Evolutionary conservation across 768 basidiomycete genomes (phyloP), one percentile per base, ranked within the genome.

Genomic region (Termitomyces sp.): DNA sequence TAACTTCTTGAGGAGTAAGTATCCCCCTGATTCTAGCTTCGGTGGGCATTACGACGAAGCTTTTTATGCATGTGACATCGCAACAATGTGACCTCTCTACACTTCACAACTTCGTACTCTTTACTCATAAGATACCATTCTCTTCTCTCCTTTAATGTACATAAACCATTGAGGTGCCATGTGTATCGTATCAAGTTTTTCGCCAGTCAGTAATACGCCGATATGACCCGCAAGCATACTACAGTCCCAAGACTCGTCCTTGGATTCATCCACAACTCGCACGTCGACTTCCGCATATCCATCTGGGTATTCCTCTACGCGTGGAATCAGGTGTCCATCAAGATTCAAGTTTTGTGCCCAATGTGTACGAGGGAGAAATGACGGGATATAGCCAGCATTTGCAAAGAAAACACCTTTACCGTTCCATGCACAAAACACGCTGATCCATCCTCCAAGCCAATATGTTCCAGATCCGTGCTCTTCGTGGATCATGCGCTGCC

Each of bases 161-260:
- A 66, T 66, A 43, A 64, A 66, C 63, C 65, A 63, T n/a, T 56
- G 52, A 9, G 63, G 60, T 5, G 49, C 48, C 33, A 62, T 64
- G 19, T 50, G 56, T 21, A 66, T 37, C 3, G 59, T 60, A 42
- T 63, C 62, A 12, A 35, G 21, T 2, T 47, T 21, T 3, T 50
- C 44, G 3, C 59, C 59, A 10, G 50, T 53, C 19, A 61, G 33
- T 1, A 31, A 33, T n/a, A 52, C 51, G 6, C 59, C 56, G 38
- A 62, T 21, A 59, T 65, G 66, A 5, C 67, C 66, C 6, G 64
- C 59, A 48, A 65, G 58, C 62, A 70, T 63, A 11, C 62, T 45
- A 37, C 66, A 70, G 8, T 66, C 61, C 7, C 23, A 42, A 4
- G 41, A 26, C 26, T 55, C 11, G 10, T 33, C 8, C 7, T 47